Percentiles rank a stretch among this genome's conserved stretches.
Evolutionary conservation across 116 monocot genomes (phyloP).

Genomic region (Cymodocea nodosa): DNA sequence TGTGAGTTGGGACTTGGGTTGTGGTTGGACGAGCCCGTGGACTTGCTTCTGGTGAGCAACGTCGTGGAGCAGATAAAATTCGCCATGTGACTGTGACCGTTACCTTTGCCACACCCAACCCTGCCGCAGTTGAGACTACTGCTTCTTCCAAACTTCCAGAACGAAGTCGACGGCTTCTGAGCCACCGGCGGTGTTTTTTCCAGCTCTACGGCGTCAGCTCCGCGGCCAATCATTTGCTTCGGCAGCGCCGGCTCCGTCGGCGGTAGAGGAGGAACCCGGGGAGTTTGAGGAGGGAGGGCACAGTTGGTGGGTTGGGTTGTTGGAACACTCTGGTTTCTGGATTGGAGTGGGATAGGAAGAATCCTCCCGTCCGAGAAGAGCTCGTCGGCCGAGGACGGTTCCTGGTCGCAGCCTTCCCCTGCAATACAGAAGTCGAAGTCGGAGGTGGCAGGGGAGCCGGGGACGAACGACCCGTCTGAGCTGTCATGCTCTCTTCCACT

Average conservation of each 20-base stretch:
- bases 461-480: background rate
- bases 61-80: constrained; percentile 2
- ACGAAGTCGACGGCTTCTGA: background rate
- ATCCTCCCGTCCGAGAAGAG: constrained; percentile 16
- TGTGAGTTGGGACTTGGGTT: background rate
- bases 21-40: constrained; percentile 6
- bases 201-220: background rate
- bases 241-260: background rate
- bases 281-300: background rate
- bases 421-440: constrained; percentile 14
- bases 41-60: constrained; percentile 11
- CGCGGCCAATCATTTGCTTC: background rate
- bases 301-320: background rate
- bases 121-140: constrained; percentile 12
- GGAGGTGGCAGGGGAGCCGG: constrained; percentile 7
- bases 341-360: constrained; percentile 12
- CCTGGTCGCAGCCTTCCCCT: background rate
- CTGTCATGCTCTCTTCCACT: background rate
- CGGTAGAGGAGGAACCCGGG: background rate
- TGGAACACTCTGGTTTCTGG: background rate
- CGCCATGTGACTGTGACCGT: background rate
- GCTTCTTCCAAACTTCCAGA: constrained; percentile 13
- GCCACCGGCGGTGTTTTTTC: background rate
- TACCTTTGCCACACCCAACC: background rate
- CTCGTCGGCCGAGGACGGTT: constrained; percentile 9